These are phyloP conservation scores for Euptelea pleiosperma DNA, from an alignment of 164 flowering plant species.

Conservation along the genomic window DNA sequence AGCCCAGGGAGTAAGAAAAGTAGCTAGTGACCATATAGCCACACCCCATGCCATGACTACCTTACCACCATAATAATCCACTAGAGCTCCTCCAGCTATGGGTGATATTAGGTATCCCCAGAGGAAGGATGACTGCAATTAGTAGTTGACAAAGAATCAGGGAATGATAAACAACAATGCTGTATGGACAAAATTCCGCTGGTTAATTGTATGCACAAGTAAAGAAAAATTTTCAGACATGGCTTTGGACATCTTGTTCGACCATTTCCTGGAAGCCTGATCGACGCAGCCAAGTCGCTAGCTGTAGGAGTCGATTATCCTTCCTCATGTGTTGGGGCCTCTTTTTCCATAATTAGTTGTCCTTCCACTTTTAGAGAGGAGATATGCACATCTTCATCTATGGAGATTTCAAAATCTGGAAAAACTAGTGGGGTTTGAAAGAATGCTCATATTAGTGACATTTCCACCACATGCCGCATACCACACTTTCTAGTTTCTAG, in stretches of 20 bases:
- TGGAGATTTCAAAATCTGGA: no score
- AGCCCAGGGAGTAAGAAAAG: conserved; percentile 96
- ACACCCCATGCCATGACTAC: conserved; percentile 95
- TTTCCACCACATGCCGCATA: no score
- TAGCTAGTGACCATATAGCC: conserved; percentile 86
- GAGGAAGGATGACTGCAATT: conserved; percentile 89
- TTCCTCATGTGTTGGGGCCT: no score
- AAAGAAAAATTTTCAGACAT: not conserved
- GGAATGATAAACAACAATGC: not conserved
- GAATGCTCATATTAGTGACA: no score
- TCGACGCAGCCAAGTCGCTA: not conserved
- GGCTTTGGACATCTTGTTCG: not conserved
- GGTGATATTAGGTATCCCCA: conserved; percentile 97
- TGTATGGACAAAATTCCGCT: not conserved
- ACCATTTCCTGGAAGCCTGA: not conserved
- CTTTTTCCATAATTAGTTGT: no score
- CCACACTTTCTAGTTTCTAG: no score
- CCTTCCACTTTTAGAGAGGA: no score
- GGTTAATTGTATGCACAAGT: not conserved
- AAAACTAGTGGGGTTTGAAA: no score
- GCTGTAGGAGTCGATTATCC: no score
- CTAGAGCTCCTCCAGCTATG: conserved; percentile 90
- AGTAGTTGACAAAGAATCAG: conserved; percentile 25
- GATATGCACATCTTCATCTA: no score
- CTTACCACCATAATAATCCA: conserved; percentile 89